Percentiles rank a stretch among this genome's conserved stretches.
Conservation (phyloP, 371 early-diverging fungal genomes). For the Aphelidium insulamus region DNA sequence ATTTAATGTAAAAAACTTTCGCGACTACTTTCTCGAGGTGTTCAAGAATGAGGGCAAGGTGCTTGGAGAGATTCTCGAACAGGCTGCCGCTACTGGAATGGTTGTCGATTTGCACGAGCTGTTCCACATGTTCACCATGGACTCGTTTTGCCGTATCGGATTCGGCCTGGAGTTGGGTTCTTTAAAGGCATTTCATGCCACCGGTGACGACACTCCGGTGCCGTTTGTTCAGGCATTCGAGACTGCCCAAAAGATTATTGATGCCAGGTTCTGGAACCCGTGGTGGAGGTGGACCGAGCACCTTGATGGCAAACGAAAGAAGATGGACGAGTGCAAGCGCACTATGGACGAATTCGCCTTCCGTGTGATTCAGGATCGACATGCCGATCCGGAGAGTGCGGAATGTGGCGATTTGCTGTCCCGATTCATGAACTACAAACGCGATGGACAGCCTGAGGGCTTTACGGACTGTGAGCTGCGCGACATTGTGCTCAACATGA, state of each 20-base stretch:
- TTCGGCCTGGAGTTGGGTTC: slow-evolving; percentile 16
- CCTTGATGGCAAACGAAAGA: slow-evolving; percentile 4
- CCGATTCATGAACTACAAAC: slow-evolving; percentile 10
- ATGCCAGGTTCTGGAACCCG: slow-evolving; percentile 10
- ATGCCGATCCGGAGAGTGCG: slow-evolving; percentile 6
- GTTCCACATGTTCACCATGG: slow-evolving; percentile 21
- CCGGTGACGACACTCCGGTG: slow-evolving; percentile 5
- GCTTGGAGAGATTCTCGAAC: too few relatives aligned
- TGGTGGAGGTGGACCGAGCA: slow-evolving; percentile 10
- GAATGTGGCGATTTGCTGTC: slow-evolving; percentile 12
- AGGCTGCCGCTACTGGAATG: too few relatives aligned
- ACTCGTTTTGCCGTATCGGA: slow-evolving; percentile 20
- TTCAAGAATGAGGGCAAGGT: too few relatives aligned
- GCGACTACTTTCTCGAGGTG: too few relatives aligned
- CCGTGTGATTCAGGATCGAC: slow-evolving; percentile 15
- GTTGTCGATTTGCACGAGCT: slow-evolving; percentile 16
- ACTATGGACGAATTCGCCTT: slow-evolving; percentile 17
- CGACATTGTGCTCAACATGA: slow-evolving; percentile 21
- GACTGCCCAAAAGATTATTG: slow-evolving; percentile 11
- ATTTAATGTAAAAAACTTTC: too few relatives aligned
- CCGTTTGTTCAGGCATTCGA: slow-evolving; percentile 32
- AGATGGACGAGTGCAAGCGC: slow-evolving; percentile 4
- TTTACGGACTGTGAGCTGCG: slow-evolving; percentile 18
- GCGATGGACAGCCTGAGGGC: slow-evolving; percentile 13
- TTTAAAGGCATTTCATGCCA: too few relatives aligned